Base-by-base conservation (phyloP, 164 flowering plant genomes). In the Berberis thunbergii region DNA sequence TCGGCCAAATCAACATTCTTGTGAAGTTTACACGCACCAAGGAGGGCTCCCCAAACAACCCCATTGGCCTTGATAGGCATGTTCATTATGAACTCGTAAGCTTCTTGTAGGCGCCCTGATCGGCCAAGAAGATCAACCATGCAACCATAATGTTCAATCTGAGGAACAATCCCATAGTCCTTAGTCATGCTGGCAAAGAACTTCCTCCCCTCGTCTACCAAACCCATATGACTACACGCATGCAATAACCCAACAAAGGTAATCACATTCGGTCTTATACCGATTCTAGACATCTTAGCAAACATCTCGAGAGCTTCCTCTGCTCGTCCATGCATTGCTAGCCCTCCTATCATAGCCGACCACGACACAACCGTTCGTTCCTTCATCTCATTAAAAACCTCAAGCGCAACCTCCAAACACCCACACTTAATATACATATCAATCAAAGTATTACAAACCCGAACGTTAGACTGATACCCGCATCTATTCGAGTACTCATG, bases 381-480 rank as follows among this genome's bases (percentile, higher is more conserved):
- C 53, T 77, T 70, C 84, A 85, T 80, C 56, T 63, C 77, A 43
- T 71, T 57, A 54, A 88, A 88, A 59, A 84, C 83, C 57, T 53
- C 61, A 13, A 46, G 60, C 26, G 90, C 92, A 55, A 73, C 77
- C 60, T 84, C 86, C 58, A 84, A 64, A 64, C 83, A 81, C 12
- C 87, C 88, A 57, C 92, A 84, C 73, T 88, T 88, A 2, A 80
- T 78, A 64, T 88, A 88, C 92, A 89, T 89, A 70, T 85, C 88
- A 66, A 86, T 85, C 77, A 89, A 59, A 57, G 88, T 81, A 66
- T 82, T 85, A 3, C 79, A 83, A 46, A 86, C 58, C 38, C 74
- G 79, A 13, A 75, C 72, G 64, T 86, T 85, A 45, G 54, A 69
- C 63, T 53, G 45, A 72, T 81, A 85, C 11, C 85, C 84, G 57